These are phyloP conservation scores for Scedosporium aurantiacum DNA, from an alignment of 2,329 filamentous ascomycete genomes.

Conservation along the genomic window DNA sequence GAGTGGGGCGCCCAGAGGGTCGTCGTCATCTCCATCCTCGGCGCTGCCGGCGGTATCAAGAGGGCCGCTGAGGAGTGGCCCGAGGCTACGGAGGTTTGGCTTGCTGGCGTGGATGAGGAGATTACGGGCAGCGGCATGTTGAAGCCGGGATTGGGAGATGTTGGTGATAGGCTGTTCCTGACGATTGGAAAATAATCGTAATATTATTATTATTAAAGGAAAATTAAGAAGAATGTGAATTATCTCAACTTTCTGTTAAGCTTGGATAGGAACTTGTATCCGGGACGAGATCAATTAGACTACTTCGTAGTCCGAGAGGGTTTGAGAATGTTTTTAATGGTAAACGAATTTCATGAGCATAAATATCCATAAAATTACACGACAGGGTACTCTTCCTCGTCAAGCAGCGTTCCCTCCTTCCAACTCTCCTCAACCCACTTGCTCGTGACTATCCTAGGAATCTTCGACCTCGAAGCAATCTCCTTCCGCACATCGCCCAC, in stretches of 20 bases:
- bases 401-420: constrained; percentile 64
- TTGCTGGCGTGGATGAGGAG: constrained; percentile 66
- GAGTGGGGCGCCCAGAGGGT: constrained; percentile 88
- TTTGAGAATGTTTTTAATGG: background rate
- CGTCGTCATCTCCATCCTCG: constrained; percentile 65
- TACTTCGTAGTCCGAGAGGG: no score
- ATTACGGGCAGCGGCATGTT: constrained; percentile 80
- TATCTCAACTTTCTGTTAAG: no score
- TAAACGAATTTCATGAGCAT: background rate
- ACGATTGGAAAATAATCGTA: constrained; percentile 65
- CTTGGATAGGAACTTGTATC: no score
- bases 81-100: constrained; percentile 67
- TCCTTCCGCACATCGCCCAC: constrained; percentile 29
- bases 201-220: background rate
- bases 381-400: constrained; percentile 56
- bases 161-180: constrained; percentile 80
- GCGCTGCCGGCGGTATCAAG: constrained; percentile 57
- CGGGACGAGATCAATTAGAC: background rate
- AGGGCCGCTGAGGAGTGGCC: constrained; percentile 69
- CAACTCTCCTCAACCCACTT: constrained; percentile 75
- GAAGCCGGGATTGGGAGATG: constrained; percentile 78
- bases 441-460: constrained; percentile 59
- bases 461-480: constrained; percentile 31
- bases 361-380: constrained; percentile 11
- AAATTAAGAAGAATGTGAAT: background rate